Evolutionary conservation across 768 basidiomycete species (phyloP).

Genomic region (Russula compacta): DNA sequence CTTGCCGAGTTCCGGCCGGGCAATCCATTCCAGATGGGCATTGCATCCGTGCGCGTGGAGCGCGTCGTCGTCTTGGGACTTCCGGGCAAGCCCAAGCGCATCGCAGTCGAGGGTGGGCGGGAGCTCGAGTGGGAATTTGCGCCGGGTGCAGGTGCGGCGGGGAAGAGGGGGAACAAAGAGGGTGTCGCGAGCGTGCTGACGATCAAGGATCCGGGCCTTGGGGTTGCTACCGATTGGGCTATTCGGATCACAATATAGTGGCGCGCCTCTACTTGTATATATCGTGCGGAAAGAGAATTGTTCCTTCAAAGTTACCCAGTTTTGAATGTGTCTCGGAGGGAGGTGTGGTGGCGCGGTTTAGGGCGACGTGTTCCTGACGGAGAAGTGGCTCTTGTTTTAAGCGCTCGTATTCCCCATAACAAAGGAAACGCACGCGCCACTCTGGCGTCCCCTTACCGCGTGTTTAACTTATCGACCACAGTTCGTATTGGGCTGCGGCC

Average conservation of each 20-base stretch:
- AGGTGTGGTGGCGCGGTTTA: not conserved
- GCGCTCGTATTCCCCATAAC: constrained; percentile 2
- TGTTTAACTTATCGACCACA: constrained; percentile 15
- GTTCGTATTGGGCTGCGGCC: constrained; percentile 10
- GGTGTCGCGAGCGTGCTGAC: constrained; percentile 58
- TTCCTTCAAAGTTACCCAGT: not conserved
- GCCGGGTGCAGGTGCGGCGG: constrained; percentile 46
- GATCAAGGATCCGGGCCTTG: constrained; percentile 66
- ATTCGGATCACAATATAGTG: constrained; percentile 32
- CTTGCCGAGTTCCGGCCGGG: constrained; percentile 40
- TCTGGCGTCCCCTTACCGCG: not conserved
- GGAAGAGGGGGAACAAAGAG: constrained; percentile 43
- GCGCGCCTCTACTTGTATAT: not conserved
- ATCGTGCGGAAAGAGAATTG: not conserved
- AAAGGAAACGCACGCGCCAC: constrained; percentile 1
- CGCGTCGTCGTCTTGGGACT: constrained; percentile 75
- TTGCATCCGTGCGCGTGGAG: constrained; percentile 71
- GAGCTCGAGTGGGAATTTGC: constrained; percentile 63
- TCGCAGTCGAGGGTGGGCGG: constrained; percentile 41
- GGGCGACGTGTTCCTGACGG: not conserved
- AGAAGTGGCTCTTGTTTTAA: not conserved
- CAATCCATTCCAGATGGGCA: constrained; percentile 62
- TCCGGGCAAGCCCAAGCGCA: constrained; percentile 46
- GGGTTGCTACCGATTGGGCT: constrained; percentile 55
- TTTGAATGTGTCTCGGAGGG: not conserved